Evolutionary conservation across 441 rosid species (phyloP).

Genomic region (Brassica hybrid): DNA sequence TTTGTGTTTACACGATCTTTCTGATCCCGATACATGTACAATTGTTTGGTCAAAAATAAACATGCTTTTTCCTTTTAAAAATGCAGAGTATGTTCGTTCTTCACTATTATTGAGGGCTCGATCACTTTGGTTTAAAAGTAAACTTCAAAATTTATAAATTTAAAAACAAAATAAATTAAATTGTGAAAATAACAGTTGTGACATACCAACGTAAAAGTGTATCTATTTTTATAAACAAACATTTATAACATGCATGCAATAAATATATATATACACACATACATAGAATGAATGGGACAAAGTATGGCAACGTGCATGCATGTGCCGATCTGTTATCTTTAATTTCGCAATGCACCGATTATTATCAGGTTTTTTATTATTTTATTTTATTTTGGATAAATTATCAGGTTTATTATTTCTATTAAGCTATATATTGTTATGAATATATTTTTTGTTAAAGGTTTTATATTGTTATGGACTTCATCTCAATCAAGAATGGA

Average conservation of each 20-base stretch:
- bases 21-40: constrained; percentile 37
- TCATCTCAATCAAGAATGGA: constrained; percentile 6
- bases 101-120: no score
- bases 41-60: constrained; percentile 3
- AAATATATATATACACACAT: constrained; percentile 11
- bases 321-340: constrained; percentile 21
- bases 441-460: neutral
- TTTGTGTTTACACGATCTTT: constrained; percentile 19
- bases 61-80: constrained; percentile 30
- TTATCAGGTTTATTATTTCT: neutral
- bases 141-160: neutral
- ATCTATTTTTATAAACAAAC: constrained; percentile 32
- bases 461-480: neutral
- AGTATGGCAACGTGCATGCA: constrained; percentile 35
- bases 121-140: neutral
- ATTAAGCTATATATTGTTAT: neutral
- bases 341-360: constrained; percentile 26
- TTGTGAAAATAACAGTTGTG: constrained; percentile 36
- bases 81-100: constrained; percentile 38
- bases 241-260: constrained; percentile 30
- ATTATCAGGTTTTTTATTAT: neutral
- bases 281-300: constrained; percentile 33
- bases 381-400: neutral
- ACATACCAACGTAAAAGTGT: constrained; percentile 28
- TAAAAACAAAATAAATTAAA: neutral